These are phyloP conservation scores for Phytophthora melonis DNA, from an alignment of 352 stramenopile genomes.

Conservation along the genomic window DNA sequence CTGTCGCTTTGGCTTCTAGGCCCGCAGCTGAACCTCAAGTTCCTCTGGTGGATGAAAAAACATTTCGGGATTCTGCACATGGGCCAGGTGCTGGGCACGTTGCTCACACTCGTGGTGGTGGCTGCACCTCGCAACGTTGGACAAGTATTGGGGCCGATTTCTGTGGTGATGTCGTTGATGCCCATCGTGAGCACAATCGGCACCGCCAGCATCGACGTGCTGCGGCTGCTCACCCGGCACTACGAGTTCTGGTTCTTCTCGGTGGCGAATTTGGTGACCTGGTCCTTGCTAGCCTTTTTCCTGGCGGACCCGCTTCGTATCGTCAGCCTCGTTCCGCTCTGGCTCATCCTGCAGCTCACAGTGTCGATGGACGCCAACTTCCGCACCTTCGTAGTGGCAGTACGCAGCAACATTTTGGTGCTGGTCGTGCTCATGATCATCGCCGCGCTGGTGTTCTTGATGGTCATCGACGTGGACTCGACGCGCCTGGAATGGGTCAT, in stretches of 20 bases:
- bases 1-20: conserved; percentile 13
- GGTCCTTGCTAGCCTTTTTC: conserved; percentile 39
- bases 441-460: conserved; percentile 26
- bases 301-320: conserved; percentile 37
- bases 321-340: conserved; percentile 31
- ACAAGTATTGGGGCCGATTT: conserved; percentile 9
- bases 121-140: conserved; percentile 21
- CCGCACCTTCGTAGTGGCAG: conserved; percentile 37
- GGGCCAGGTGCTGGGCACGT: conserved; percentile 9
- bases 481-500: conserved; percentile 7
- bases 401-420: conserved; percentile 35
- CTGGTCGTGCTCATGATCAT: conserved; percentile 28
- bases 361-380: conserved; percentile 51
- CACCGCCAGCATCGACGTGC: conserved; percentile 44
- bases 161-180: conserved; percentile 21
- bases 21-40: conserved; percentile 11
- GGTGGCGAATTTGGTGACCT: conserved; percentile 37
- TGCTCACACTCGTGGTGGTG: conserved; percentile 15
- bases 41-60: conserved; percentile 31
- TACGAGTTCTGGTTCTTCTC: conserved; percentile 64
- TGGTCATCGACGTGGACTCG: conserved; percentile 35
- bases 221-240: conserved; percentile 32
- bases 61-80: conserved; percentile 26
- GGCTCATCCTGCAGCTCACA: conserved; percentile 32
- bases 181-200: conserved; percentile 26